Evolutionary conservation across 1,284 basidiomycete species (phyloP), one percentile per base, ranked within the genome.

Genomic region (Volvariella surrecta): DNA sequence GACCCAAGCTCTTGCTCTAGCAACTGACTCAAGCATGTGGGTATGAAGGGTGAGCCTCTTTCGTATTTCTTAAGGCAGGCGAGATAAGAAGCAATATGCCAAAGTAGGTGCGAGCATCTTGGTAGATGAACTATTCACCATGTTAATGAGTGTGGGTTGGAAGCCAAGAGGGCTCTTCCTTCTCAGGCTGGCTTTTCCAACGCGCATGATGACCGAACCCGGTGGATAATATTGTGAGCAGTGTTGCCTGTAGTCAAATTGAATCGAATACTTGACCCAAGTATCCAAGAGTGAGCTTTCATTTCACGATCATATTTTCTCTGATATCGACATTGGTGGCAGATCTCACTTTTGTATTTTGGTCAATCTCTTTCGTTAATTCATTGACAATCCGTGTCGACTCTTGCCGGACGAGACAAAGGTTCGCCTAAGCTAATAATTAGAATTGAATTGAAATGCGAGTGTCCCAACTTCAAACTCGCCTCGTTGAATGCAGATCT

Each of bases 401-500:
- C 15, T 31, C 9, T 15, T 31, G 9, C 30, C 30, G 15, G 15
- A 31, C 30, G 9, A 31, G 30, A 15, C 15, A 9, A 31, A 9
- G 9, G 30, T 31, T 31, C 9, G 30, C 9, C 30, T 31, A 15
- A 9, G 15, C 9, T 9, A 15, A 9, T 9, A 31, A 31, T 9
- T 15, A 9, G n/a, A n/a, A n/a, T n/a, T n/a, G n/a, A n/a, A n/a
- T n/a, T n/a, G n/a, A 9, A 31, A 9, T 15, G 15, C 9, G 15
- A 9, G 15, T 9, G 9, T 31, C 30, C 9, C 15, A 31, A 15
- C 30, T 9, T 31, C 9, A 15, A 31, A 31, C 30, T 15, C 30
- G 15, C 30, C 9, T 60, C 58, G 30, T 51, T 57, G 39, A 60
- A 59, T 2, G 55, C 54, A 18, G 57, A 53, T 16, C 32, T 44